Evolutionary conservation across 352 stramenopile species (phyloP).

Genomic region (Phytophthora niederhauseri): DNA sequence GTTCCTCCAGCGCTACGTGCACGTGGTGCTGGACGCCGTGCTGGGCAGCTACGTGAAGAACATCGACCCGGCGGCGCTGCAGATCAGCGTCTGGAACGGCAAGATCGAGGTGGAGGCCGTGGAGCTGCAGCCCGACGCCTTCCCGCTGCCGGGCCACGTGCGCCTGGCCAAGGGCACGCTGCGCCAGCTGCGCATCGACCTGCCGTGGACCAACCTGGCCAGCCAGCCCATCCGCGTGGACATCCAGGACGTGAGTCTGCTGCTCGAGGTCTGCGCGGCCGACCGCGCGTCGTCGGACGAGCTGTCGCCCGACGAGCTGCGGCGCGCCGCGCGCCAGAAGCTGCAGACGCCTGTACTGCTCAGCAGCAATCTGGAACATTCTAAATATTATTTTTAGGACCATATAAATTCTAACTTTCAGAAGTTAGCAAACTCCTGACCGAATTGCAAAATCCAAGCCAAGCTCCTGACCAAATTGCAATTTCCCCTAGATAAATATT

Average conservation of each 20-base stretch:
- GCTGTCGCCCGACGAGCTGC: conserved; percentile 25
- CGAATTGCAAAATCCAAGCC: too few relatives aligned
- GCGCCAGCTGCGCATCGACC: conserved; percentile 74
- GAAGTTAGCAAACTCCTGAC: too few relatives aligned
- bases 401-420: too few relatives aligned
- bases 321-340: conserved; percentile 40
- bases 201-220: conserved; percentile 79
- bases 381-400: too few relatives aligned
- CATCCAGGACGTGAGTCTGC: conserved; percentile 77
- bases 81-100: conserved; percentile 88
- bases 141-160: conserved; percentile 70
- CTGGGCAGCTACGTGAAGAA: conserved; percentile 89
- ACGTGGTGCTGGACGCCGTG: conserved; percentile 83
- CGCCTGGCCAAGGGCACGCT: conserved; percentile 78
- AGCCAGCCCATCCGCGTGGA: conserved; percentile 79
- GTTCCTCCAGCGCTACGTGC: conserved; percentile 88
- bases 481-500: too few relatives aligned
- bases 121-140: conserved; percentile 76
- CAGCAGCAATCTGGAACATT: too few relatives aligned
- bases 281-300: conserved; percentile 20
- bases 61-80: conserved; percentile 82
- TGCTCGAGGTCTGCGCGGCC: conserved; percentile 60
- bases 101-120: conserved; percentile 86
- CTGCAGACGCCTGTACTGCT: conserved; percentile 60
- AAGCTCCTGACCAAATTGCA: too few relatives aligned